phyloP scores from a whole-genome alignment of 257 asterid genomes.

The Nicotiana undulata region DNA sequence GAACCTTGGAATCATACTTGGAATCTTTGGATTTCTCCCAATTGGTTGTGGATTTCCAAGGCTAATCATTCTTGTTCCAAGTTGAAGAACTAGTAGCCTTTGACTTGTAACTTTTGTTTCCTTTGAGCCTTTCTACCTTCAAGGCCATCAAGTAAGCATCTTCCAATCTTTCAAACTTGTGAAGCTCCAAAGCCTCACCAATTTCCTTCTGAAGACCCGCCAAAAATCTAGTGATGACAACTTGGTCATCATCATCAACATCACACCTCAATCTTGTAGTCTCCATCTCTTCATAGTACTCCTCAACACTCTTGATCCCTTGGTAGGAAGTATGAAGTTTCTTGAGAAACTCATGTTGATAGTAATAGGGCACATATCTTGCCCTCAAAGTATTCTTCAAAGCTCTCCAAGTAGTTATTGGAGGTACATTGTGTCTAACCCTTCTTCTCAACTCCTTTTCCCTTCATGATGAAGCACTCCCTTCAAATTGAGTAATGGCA shows the following conservation, averaged over 20 bases:
- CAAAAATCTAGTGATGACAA: not conserved
- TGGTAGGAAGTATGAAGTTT: not conserved
- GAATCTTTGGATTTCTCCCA: too few species aligned
- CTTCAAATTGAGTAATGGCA: not conserved
- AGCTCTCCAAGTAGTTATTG: not conserved
- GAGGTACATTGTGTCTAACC: not conserved
- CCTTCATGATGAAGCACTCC: not conserved
- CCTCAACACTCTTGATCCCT: not conserved
- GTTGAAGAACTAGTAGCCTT: too few species aligned
- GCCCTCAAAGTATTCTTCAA: not conserved
- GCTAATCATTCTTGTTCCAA: too few species aligned
- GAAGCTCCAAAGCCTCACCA: not conserved
- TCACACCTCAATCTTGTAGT: not conserved
- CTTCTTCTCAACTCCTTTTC: not conserved
- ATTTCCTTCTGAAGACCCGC: not conserved
- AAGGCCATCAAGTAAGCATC: too few species aligned
- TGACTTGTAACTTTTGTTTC: too few species aligned
- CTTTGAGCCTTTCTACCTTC: not conserved
- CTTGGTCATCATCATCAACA: not conserved
- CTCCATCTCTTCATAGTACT: not conserved
- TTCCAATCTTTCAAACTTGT: not conserved
- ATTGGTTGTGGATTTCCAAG: too few species aligned
- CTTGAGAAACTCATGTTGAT: not conserved
- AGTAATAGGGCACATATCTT: not conserved
- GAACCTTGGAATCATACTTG: too few species aligned